These are phyloP conservation scores for Penicillium arizonense DNA, from an alignment of 495 filamentous ascomycete species.

Conservation along the genomic window DNA sequence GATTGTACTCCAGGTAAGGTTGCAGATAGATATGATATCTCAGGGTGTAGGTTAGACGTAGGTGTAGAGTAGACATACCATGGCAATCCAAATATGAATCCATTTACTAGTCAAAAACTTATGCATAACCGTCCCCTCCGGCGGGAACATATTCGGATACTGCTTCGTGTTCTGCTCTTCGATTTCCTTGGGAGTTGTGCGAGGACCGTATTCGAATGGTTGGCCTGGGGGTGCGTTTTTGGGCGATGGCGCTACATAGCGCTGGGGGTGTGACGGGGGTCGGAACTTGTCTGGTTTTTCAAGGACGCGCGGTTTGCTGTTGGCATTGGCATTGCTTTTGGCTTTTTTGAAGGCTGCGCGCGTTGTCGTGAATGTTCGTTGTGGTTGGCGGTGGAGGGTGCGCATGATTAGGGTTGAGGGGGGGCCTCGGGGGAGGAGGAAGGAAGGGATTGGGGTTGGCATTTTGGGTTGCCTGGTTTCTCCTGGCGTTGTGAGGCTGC, in stretches of 20 bases:
- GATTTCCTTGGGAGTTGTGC: constrained; percentile 55
- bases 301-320: constrained; percentile 58
- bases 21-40: too few relatives aligned
- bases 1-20: too few relatives aligned
- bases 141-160: constrained; percentile 81
- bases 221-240: constrained; percentile 27
- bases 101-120: constrained; percentile 70
- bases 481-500: background rate
- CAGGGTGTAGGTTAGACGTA: background rate
- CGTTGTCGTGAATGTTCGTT: constrained; percentile 28
- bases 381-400: constrained; percentile 21
- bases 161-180: constrained; percentile 59
- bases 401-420: constrained; percentile 31
- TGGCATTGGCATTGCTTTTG: background rate
- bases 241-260: constrained; percentile 43
- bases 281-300: constrained; percentile 79
- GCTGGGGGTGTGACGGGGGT: constrained; percentile 77
- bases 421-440: constrained; percentile 43
- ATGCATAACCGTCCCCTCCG: constrained; percentile 68
- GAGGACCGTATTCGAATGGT: constrained; percentile 65
- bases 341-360: constrained; percentile 8
- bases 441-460: constrained; percentile 34
- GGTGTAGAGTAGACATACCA: constrained; percentile 47
- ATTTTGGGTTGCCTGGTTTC: constrained; percentile 8
- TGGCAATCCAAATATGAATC: constrained; percentile 75